Evolutionary conservation across 2,329 filamentous ascomycete species (phyloP), one percentile per base, ranked within the genome.

Genomic region (Ophiocordyceps camponoti-leonardi): DNA sequence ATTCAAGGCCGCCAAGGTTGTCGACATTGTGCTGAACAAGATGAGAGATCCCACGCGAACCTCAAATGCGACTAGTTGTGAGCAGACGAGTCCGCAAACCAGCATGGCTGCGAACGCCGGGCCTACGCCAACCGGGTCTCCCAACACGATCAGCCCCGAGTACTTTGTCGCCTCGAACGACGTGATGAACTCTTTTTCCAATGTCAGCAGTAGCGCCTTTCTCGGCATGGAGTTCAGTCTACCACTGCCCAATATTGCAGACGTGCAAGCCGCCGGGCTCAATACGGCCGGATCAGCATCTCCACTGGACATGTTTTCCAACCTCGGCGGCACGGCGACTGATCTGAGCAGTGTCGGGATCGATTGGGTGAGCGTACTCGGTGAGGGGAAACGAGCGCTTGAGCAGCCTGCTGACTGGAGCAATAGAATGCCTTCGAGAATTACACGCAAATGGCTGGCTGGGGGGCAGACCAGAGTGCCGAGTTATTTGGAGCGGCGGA

Each of bases 1-100:
- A 0, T 88, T 81, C 66, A 96, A 96, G 64, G 90, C 86, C 1
- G 78, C 78, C 39, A 78, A 77, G 40, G 73, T 90, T 22, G 68
- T 96, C n/a, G 79, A 79, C 20, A 79, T 95, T 44, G 87, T 96
- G 75, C 65, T 96, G 41, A 72, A 79, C 30, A 92, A 92, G 60
- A 71, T 95, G 45, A 80, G 56, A 48, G 48, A 57, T 35, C 55
- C 59, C 3, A 26, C 44, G 11, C 44, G 49, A 13, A 43, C 35
- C 28, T 43, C 39, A n/a, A 50, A 45, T 2, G 46, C 47, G 12
- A 45, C 49, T 18, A 22, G 52, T 13, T 45, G 46, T 16, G 50
- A 28, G 46, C 53, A 19, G 54, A 54, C 6, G n/a, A 39, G 18
- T 18, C 35, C 35, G 18, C 2, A 16, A 33, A n/a, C 31, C 13